These are phyloP conservation scores for Candida boleticola DNA, from an alignment of 805 yeast species.

Conservation along the genomic window DNA sequence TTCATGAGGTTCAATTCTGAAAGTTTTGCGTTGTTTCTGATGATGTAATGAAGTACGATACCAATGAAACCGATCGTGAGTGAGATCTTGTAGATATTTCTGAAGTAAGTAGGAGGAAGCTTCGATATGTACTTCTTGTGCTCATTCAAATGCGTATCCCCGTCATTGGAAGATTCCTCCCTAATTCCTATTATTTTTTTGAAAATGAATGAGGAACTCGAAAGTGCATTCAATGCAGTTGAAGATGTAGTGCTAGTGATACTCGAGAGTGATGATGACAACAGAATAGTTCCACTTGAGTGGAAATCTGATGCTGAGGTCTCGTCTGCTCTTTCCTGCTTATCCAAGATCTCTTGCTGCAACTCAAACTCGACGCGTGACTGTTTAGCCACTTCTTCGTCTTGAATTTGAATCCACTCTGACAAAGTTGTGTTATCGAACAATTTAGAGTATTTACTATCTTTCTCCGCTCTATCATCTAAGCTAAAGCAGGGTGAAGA, in stretches of 20 bases:
- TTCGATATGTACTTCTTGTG: neutral
- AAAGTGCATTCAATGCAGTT: slow-evolving; percentile 23
- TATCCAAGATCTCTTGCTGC: slow-evolving; percentile 20
- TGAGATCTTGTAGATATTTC: slow-evolving; percentile 30
- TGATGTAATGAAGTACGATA: slow-evolving; percentile 32
- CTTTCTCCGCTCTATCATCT: slow-evolving; percentile 7
- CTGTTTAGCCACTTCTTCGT: slow-evolving; percentile 30
- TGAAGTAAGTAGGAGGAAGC: slow-evolving; percentile 6
- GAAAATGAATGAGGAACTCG: slow-evolving; percentile 28
- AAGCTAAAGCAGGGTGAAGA: slow-evolving; percentile 50
- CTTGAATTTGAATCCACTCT: slow-evolving; percentile 25
- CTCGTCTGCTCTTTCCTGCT: slow-evolving; percentile 13
- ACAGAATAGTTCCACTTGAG: slow-evolving; percentile 20
- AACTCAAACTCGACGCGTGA: slow-evolving; percentile 22
- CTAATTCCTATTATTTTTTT: slow-evolving; percentile 18
- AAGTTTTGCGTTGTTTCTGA: slow-evolving; percentile 17
- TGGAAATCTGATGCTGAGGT: slow-evolving; percentile 16
- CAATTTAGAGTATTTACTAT: slow-evolving; percentile 6
- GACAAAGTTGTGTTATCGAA: slow-evolving; percentile 3
- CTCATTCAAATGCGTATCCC: neutral
- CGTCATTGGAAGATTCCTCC: neutral
- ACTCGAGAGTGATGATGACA: slow-evolving; percentile 34
- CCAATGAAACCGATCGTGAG: slow-evolving; percentile 41
- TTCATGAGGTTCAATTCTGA: slow-evolving; percentile 5
- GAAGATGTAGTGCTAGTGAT: slow-evolving; percentile 29